Conservation (phyloP, 2,329 filamentous ascomycete species). For the Sordariomycetes sp. region DNA sequence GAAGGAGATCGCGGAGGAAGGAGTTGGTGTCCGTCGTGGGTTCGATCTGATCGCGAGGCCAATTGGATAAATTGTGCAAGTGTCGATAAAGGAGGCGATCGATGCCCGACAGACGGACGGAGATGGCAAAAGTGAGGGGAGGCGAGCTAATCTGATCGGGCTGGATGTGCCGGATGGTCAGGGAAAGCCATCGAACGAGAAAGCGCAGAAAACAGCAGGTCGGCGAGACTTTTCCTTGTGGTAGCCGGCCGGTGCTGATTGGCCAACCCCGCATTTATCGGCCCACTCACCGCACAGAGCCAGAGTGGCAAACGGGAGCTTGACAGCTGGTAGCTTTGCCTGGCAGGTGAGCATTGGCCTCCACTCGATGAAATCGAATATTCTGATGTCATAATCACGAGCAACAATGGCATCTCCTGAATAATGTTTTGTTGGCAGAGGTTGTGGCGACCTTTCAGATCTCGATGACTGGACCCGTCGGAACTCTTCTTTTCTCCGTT, state of each 20-base stretch:
- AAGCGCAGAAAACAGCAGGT: constrained; percentile 1
- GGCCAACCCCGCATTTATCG: constrained; percentile 4
- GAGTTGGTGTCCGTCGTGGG: background rate
- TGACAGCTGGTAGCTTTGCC: background rate
- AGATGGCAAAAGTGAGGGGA: background rate
- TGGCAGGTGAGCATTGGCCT: background rate
- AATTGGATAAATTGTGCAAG: background rate
- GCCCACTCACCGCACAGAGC: background rate
- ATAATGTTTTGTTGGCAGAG: background rate
- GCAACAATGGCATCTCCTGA: background rate
- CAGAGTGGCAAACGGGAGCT: background rate
- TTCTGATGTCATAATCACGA: background rate
- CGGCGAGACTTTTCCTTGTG: background rate
- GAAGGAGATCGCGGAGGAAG: background rate
- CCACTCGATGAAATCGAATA: background rate
- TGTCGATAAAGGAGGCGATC: background rate
- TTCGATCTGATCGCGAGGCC: background rate
- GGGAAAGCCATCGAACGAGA: constrained; percentile 5
- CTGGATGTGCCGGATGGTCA: background rate
- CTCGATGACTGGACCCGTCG: too few relatives aligned
- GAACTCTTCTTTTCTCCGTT: too few relatives aligned
- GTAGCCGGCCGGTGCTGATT: constrained; percentile 1
- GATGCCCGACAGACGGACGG: background rate
- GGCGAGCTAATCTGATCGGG: background rate
- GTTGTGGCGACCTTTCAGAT: too few relatives aligned